A percentile compares a stretch with the other conserved stretches of the same genome.
Conservation (phyloP, 257 asterid genomes). For the Nicotiana undulata region DNA sequence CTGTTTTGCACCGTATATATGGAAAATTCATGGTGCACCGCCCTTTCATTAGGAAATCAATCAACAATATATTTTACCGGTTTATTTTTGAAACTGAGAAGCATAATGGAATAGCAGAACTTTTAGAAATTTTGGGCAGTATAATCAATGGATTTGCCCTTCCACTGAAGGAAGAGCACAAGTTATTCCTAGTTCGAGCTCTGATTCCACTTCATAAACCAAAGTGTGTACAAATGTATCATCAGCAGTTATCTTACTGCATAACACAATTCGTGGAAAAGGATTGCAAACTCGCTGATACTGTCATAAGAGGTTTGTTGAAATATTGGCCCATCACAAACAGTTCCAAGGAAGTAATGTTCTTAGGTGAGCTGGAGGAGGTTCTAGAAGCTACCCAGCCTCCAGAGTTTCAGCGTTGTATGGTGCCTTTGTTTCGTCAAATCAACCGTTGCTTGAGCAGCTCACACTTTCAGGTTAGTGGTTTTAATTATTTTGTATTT, state of each 20-base stretch:
- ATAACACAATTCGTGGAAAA: conserved; percentile 74
- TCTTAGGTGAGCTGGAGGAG: conserved; percentile 77
- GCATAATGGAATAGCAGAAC: conserved; percentile 62
- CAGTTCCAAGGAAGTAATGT: conserved; percentile 82
- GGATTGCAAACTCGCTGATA: conserved; percentile 79
- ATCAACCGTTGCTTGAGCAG: conserved; percentile 62
- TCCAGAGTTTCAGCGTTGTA: conserved; percentile 74
- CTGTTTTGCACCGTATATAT: conserved; percentile 54
- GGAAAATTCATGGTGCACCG: conserved; percentile 77
- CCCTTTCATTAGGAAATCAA: conserved; percentile 54
- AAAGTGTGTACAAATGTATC: conserved; percentile 58
- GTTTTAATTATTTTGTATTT: background rate
- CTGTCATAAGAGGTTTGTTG: conserved; percentile 66
- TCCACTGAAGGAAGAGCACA: conserved; percentile 69
- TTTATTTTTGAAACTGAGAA: conserved; percentile 63
- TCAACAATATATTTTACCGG: conserved; percentile 50
- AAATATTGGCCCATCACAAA: conserved; percentile 80
- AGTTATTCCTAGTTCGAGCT: conserved; percentile 55
- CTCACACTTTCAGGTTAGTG: conserved; percentile 74
- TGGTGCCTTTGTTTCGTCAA: conserved; percentile 71
- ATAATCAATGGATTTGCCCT: conserved; percentile 64
- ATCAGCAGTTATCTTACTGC: conserved; percentile 75
- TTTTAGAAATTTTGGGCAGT: conserved; percentile 60
- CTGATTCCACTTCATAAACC: conserved; percentile 72
- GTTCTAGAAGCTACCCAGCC: conserved; percentile 79